Percentiles rank a stretch among this genome's conserved stretches.
phyloP scores from a whole-genome alignment of 2,329 filamentous ascomycete species.

The Corinectria fuckeliana region DNA sequence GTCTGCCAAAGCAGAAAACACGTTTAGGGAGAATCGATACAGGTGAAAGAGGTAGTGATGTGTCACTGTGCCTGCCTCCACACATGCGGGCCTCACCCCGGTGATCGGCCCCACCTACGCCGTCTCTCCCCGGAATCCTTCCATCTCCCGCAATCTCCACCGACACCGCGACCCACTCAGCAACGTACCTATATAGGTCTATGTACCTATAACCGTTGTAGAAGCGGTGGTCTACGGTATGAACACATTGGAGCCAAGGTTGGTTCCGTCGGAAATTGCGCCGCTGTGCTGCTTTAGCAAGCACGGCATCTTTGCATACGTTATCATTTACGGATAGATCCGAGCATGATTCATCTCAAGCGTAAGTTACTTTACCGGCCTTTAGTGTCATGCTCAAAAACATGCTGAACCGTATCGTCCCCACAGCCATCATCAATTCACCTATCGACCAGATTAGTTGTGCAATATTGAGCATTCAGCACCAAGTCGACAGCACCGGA shows the following conservation, averaged over 20 bases:
- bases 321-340: not conserved
- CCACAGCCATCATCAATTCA: no score
- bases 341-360: not conserved
- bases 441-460: no score
- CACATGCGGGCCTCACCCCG: not conserved
- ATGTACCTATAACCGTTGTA: no score
- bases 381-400: not conserved
- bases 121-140: constrained; percentile 9
- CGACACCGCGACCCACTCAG: constrained; percentile 2
- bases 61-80: not conserved
- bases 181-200: no score
- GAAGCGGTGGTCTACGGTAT: no score
- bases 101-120: not conserved
- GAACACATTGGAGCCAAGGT: not conserved
- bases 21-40: not conserved
- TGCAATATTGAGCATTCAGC: no score
- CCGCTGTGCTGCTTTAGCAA: not conserved
- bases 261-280: not conserved
- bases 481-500: no score
- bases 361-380: not conserved
- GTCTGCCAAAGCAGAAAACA: not conserved
- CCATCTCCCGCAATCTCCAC: constrained; percentile 12
- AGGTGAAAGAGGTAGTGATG: not conserved
- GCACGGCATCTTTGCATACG: not conserved
- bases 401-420: not conserved